Evolutionary conservation across 192 early-diverging fungal species (phyloP).

Genomic region (Chytriomyces sp.): DNA sequence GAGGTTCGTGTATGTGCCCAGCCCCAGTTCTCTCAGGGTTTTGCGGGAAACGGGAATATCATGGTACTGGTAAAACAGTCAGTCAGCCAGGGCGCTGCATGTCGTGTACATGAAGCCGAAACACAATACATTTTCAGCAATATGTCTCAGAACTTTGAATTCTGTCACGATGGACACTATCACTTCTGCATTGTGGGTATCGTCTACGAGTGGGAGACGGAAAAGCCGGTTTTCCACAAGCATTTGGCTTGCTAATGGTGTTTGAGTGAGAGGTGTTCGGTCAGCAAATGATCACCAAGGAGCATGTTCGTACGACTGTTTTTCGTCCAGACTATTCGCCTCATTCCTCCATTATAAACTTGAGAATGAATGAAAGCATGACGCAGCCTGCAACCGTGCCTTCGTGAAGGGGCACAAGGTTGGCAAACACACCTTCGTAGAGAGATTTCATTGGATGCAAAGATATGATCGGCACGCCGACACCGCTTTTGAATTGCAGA

Average conservation of each 20-base stretch:
- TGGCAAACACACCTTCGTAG: constrained; percentile 78
- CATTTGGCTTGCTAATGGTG: constrained; percentile 66
- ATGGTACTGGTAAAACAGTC: constrained; percentile 21
- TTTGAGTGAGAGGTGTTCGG: too few relatives aligned
- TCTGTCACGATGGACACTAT: constrained; percentile 91
- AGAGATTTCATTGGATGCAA: constrained; percentile 85
- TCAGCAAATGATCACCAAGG: too few relatives aligned
- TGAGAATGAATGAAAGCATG: too few relatives aligned
- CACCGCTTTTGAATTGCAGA: constrained; percentile 15
- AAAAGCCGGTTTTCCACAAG: constrained; percentile 83
- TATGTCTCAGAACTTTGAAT: constrained; percentile 84
- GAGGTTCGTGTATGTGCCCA: constrained; percentile 86
- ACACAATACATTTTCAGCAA: constrained; percentile 73
- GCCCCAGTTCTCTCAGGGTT: constrained; percentile 74
- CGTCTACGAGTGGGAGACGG: constrained; percentile 87
- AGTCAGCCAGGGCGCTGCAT: too few relatives aligned
- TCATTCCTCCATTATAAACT: too few relatives aligned
- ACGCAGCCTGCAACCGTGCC: too few relatives aligned
- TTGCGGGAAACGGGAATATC: constrained; percentile 26
- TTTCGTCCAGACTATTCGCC: too few relatives aligned
- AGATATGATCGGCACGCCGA: constrained; percentile 55
- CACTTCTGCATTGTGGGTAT: constrained; percentile 73
- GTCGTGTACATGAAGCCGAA: neutral
- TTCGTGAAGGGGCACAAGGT: too few relatives aligned
- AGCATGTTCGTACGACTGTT: too few relatives aligned